A percentile compares a stretch with the other conserved stretches of the same genome.
phyloP scores from a whole-genome alignment of 495 filamentous ascomycete species.

The Penicillium taxi region DNA sequence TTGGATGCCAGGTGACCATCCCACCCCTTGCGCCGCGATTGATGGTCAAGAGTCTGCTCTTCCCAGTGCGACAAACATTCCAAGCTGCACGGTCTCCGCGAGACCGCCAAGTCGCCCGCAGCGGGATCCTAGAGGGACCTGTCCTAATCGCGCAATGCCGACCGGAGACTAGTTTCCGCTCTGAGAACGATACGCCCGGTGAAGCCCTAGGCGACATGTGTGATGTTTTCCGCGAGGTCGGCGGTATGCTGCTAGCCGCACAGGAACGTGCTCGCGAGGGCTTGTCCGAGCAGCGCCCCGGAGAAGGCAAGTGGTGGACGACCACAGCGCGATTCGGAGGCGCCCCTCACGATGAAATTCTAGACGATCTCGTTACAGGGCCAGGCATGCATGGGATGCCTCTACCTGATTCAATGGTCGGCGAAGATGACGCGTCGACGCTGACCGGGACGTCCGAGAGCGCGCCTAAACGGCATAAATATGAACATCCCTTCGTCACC shows the following conservation, averaged over 20 bases:
- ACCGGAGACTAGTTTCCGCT: constrained; percentile 47
- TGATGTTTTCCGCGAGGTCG: constrained; percentile 66
- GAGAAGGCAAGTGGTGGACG: constrained; percentile 78
- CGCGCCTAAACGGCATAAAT: constrained; percentile 37
- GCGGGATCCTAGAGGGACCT: constrained; percentile 71
- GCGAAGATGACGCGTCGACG: constrained; percentile 15
- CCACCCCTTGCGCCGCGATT: constrained; percentile 57
- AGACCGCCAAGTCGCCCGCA: constrained; percentile 60
- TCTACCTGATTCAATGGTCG: constrained; percentile 19
- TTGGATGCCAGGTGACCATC: constrained; percentile 61
- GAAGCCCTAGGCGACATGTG: constrained; percentile 49
- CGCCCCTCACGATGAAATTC: constrained; percentile 55
- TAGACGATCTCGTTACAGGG: constrained; percentile 37
- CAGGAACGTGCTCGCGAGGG: constrained; percentile 76
- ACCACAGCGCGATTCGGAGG: constrained; percentile 68
- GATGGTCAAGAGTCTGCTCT: constrained; percentile 44
- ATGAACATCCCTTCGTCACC: constrained; percentile 29
- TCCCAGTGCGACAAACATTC: constrained; percentile 44
- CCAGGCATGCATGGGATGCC: constrained; percentile 15
- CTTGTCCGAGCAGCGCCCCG: constrained; percentile 53
- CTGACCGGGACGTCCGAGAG: constrained; percentile 13
- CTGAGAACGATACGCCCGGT: constrained; percentile 28
- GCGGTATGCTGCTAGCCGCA: constrained; percentile 65
- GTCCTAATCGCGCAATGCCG: constrained; percentile 51
- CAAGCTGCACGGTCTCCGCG: constrained; percentile 60